Conservation (phyloP, 2,329 filamentous ascomycete species). For the Pestalotiopsis sp. region DNA sequence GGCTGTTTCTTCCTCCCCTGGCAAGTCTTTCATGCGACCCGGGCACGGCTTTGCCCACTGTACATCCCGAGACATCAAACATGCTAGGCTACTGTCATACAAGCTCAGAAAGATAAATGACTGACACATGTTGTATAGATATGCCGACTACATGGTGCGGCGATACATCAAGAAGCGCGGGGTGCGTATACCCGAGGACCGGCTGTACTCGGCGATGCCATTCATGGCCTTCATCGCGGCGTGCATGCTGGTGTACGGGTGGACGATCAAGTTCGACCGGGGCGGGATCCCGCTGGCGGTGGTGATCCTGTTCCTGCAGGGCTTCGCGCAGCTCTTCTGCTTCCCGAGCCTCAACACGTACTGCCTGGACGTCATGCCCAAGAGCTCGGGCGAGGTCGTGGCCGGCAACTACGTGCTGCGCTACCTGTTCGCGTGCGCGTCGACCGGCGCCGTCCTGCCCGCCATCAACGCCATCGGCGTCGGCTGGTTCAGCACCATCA, state of each 20-base stretch:
- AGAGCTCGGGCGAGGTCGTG: conserved; percentile 69
- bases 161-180: conserved; percentile 44
- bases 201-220: conserved; percentile 59
- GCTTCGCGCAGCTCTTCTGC: conserved; percentile 72
- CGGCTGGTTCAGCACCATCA: conserved; percentile 75
- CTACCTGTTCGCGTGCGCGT: conserved; percentile 72
- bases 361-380: conserved; percentile 79
- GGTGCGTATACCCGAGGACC: conserved; percentile 66
- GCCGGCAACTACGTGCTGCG: conserved; percentile 79
- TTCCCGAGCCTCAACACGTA: conserved; percentile 79
- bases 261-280: conserved; percentile 48
- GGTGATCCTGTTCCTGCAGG: conserved; percentile 73
- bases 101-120: too few species aligned
- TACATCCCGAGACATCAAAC: too few species aligned
- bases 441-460: conserved; percentile 71
- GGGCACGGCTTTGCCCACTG: too few species aligned
- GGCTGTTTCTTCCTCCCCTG: too few species aligned
- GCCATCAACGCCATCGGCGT: conserved; percentile 74
- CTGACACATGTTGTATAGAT: conserved; percentile 12
- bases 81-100: too few species aligned
- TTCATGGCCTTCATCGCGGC: conserved; percentile 64
- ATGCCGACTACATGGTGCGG: conserved; percentile 41
- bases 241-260: conserved; percentile 65
- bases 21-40: too few species aligned
- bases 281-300: conserved; percentile 63